phyloP scores from a whole-genome alignment of 2,329 filamentous ascomycete species.

The Neonectria magnoliae region DNA sequence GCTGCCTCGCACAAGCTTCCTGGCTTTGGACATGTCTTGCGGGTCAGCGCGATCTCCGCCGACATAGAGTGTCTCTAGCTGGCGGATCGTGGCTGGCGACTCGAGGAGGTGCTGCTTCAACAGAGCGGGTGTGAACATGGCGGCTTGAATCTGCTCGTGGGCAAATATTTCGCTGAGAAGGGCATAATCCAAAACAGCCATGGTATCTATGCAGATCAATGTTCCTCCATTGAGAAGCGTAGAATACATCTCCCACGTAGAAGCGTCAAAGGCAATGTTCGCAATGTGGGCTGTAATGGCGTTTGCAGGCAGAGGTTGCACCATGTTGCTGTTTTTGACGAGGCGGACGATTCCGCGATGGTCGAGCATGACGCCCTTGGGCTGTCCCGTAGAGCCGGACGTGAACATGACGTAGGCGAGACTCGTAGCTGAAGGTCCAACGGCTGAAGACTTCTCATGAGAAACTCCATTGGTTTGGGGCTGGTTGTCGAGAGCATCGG shows the following conservation, averaged over 20 bases:
- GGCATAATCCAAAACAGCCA: constrained; percentile 15
- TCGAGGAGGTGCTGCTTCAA: constrained; percentile 34
- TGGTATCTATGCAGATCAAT: constrained; percentile 26
- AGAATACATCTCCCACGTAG: constrained; percentile 18
- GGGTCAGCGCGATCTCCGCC: constrained; percentile 35
- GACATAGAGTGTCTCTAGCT: constrained; percentile 18
- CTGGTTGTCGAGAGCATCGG: not conserved
- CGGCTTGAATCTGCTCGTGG: constrained; percentile 17
- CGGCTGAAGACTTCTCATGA: not conserved
- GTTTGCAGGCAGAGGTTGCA: not conserved
- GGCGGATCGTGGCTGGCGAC: constrained; percentile 6
- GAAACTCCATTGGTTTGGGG: not conserved
- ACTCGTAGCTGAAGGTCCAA: not conserved
- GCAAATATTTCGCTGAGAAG: constrained; percentile 17
- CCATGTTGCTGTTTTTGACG: constrained; percentile 17
- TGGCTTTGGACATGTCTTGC: constrained; percentile 8
- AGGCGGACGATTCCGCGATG: constrained; percentile 10
- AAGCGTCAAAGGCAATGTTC: constrained; percentile 25
- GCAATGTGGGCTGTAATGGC: constrained; percentile 21
- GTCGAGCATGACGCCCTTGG: constrained; percentile 10
- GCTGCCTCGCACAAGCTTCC: not conserved
- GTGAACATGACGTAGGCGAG: constrained; percentile 17
- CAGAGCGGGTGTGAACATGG: constrained; percentile 28
- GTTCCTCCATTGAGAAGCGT: constrained; percentile 21
- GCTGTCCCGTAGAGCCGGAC: constrained; percentile 11